Evolutionary conservation across 768 basidiomycete species (phyloP).

Genomic region (Lepiota venenata): DNA sequence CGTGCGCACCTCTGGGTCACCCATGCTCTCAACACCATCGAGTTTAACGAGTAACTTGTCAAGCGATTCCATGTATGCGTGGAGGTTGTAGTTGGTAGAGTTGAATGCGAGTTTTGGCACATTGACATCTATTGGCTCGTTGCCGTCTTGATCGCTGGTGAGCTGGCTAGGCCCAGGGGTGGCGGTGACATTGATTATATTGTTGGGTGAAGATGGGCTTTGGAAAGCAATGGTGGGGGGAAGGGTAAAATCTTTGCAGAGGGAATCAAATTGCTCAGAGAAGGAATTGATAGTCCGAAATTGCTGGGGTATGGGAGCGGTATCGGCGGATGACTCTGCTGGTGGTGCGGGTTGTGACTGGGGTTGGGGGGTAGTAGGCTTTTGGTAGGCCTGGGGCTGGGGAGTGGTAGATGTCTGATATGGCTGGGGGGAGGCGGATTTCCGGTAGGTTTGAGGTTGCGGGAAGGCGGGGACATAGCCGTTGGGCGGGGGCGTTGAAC

Average conservation of each 20-base stretch:
- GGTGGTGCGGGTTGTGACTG: slow-evolving; percentile 12
- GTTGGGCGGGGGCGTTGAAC: too few species aligned
- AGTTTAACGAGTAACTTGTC: slow-evolving; percentile 61
- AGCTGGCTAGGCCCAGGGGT: slow-evolving; percentile 16
- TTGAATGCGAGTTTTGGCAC: slow-evolving; percentile 54
- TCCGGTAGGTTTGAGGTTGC: background rate
- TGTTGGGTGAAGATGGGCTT: slow-evolving; percentile 13
- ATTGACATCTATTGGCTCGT: slow-evolving; percentile 18
- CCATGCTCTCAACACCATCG: slow-evolving; percentile 66
- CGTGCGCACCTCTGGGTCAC: slow-evolving; percentile 49
- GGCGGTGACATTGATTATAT: slow-evolving; percentile 22
- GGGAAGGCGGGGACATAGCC: background rate
- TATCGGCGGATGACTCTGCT: slow-evolving; percentile 26
- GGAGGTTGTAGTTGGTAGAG: slow-evolving; percentile 53
- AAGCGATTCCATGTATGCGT: slow-evolving; percentile 60
- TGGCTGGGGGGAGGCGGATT: slow-evolving; percentile 6
- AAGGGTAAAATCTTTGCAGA: slow-evolving; percentile 39
- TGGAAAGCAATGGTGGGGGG: slow-evolving; percentile 49
- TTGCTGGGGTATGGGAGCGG: slow-evolving; percentile 46
- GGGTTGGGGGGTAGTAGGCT: slow-evolving; percentile 13
- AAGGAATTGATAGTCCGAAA: slow-evolving; percentile 37
- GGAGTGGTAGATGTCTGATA: slow-evolving; percentile 10
- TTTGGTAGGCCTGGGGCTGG: slow-evolving; percentile 8
- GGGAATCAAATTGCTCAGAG: slow-evolving; percentile 37
- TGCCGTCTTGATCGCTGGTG: slow-evolving; percentile 19